phyloP scores from a whole-genome alignment of 768 basidiomycete species.

The Lanmaoa pseudosensibilis region DNA sequence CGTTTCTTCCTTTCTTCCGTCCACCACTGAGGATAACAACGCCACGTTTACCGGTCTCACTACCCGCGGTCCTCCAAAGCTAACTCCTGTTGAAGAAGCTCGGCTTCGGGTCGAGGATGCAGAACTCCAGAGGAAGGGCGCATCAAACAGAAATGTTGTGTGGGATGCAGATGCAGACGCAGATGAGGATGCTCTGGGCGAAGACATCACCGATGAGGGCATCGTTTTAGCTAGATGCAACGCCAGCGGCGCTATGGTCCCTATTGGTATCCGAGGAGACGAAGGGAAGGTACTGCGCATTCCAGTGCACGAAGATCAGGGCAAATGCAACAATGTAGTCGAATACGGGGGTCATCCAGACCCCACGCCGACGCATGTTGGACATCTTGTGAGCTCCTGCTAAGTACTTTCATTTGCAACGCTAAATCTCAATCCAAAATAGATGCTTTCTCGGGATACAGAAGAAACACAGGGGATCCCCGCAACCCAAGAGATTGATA shows the following conservation, averaged over 20 bases:
- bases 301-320: slow-evolving; percentile 25
- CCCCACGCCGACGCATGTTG: slow-evolving; percentile 51
- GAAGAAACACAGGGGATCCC: slow-evolving; percentile 54
- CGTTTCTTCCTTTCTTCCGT: slow-evolving; percentile 71
- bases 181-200: slow-evolving; percentile 60
- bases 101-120: slow-evolving; percentile 51
- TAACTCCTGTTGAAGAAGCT: slow-evolving; percentile 62
- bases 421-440: slow-evolving; percentile 5
- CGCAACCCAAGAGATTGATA: slow-evolving; percentile 32
- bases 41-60: slow-evolving; percentile 54
- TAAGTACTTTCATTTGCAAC: background rate
- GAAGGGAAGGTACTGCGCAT: slow-evolving; percentile 54
- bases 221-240: slow-evolving; percentile 27
- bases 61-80: slow-evolving; percentile 33
- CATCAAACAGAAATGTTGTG: slow-evolving; percentile 57
- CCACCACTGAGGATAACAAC: slow-evolving; percentile 56
- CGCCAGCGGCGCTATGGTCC: slow-evolving; percentile 30
- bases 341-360: slow-evolving; percentile 54
- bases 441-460: slow-evolving; percentile 31
- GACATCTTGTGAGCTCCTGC: slow-evolving; percentile 50
- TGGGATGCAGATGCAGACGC: slow-evolving; percentile 64
- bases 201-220: slow-evolving; percentile 38
- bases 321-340: slow-evolving; percentile 4
- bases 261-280: slow-evolving; percentile 58
- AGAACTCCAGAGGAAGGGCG: slow-evolving; percentile 63